Base-by-base conservation (phyloP, 345 rosid genomes). In the Psidium guajava region DNA sequence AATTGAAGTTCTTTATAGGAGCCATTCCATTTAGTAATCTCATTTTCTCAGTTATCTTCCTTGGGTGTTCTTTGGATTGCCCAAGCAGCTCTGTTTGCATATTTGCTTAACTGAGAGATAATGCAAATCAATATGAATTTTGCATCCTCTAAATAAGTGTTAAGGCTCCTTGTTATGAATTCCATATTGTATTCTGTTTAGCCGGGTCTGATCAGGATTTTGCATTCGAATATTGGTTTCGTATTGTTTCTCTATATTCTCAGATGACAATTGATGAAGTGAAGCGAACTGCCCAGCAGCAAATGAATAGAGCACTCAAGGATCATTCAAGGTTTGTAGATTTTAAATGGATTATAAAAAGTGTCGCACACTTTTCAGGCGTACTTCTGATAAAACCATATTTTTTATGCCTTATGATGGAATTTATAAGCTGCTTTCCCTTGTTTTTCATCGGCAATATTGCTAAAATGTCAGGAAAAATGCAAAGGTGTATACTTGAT, bases 241-340 rank as follows among this genome's bases (percentile, higher is more conserved):
- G 36, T 36, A 36, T 69, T 36, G 80, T 18, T 82, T 75, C 73
- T 74, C 74, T 90, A 69, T 69, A 36, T 36, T 69, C 47, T 69
- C 80, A 97, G 99, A 96, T 93, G 96, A 97, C 99, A 58, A 95
- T 96, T 89, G 95, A 97, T 92, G 99, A 88, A 88, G 98, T 96
- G 27, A 96, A 91, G 92, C 98, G 99, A 81, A 93, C 94, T 90
- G 99, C 99, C 86, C 99, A 95, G 88, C 93, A 96, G 87, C 98
- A 95, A 89, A 95, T 97, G 90, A 92, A 91, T 89, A 94, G 90
- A 89, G 99, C 98, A 47, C 88, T 97, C 90, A 97, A 94, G 91
- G 94, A 97, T 93, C 98, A 94, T 82, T 86, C 96, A 81, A 94
- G 99, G 99, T 97, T 82, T 86, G 87, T 84, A 81, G 47, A 52